These are phyloP conservation scores for Silene uniflora DNA, from an alignment of 148 eudicot species.

Conservation along the genomic window DNA sequence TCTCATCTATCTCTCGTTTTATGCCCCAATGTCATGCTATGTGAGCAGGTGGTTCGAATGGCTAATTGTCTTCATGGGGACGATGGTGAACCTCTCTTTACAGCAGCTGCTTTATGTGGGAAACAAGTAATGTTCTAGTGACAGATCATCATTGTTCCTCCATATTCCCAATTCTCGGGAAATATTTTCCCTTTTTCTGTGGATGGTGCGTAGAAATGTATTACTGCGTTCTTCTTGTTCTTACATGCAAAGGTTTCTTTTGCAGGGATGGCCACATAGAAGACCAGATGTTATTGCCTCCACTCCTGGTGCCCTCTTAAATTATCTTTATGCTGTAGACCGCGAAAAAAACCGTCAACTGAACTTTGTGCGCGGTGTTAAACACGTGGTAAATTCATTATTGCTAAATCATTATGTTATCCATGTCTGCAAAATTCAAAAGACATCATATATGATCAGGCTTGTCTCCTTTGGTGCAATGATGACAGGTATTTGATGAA, in stretches of 20 bases:
- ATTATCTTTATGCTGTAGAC: constrained; percentile 71
- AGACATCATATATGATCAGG: not conserved
- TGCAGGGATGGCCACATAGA: constrained; percentile 63
- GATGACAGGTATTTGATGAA: constrained; percentile 89
- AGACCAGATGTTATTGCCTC: constrained; percentile 75
- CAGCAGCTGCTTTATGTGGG: constrained; percentile 73
- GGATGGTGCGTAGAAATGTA: not conserved
- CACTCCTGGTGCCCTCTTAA: constrained; percentile 87
- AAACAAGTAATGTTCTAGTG: constrained; percentile 39
- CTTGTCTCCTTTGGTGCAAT: constrained; percentile 7
- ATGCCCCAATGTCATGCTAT: constrained; percentile 93
- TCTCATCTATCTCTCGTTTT: constrained; percentile 57
- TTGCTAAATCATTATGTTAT: not conserved
- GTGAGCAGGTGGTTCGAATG: constrained; percentile 98
- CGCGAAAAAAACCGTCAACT: constrained; percentile 56
- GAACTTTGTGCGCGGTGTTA: constrained; percentile 64
- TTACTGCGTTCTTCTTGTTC: constrained; percentile 2
- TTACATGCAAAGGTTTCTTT: constrained; percentile 13
- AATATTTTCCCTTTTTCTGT: not conserved
- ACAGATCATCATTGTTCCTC: too few relatives aligned
- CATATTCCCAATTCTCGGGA: not conserved
- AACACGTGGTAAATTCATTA: constrained; percentile 59
- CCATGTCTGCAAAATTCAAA: not conserved
- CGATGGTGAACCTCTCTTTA: constrained; percentile 61
- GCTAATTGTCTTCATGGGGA: constrained; percentile 59